Conservation (phyloP, 345 rosid species). For the Citrus medica region DNA sequence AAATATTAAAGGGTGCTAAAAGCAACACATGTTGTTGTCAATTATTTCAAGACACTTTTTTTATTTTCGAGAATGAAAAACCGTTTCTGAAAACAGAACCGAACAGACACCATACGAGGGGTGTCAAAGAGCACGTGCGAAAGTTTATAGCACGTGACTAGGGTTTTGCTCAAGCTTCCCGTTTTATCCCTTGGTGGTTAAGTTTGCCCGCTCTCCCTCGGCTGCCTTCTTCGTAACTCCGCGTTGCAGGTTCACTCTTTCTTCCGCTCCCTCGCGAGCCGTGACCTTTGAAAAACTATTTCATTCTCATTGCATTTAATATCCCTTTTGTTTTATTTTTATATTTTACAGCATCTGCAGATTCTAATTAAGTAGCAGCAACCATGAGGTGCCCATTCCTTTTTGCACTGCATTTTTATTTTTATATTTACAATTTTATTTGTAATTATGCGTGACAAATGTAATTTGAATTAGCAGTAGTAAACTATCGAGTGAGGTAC, state of each 20-base stretch:
- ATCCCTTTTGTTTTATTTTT: not conserved
- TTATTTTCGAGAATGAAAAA: no score
- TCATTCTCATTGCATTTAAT: not conserved
- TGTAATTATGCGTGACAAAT: not conserved
- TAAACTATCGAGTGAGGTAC: constrained; percentile 81
- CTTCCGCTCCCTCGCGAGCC: not conserved
- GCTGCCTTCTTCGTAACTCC: not conserved
- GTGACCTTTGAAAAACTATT: not conserved
- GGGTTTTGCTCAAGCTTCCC: not conserved
- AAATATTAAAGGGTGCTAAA: no score
- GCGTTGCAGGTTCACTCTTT: not conserved
- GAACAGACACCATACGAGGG: no score
- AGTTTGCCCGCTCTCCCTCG: not conserved
- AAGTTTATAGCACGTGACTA: not conserved
- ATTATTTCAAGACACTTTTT: no score
- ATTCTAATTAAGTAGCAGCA: not conserved
- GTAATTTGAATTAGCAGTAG: constrained; percentile 27
- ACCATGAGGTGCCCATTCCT: not conserved
- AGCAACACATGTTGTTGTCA: no score
- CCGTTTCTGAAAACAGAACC: no score
- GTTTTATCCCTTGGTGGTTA: not conserved
- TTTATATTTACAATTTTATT: not conserved
- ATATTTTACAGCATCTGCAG: not conserved
- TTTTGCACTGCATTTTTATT: not conserved
- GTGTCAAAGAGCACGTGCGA: no score